A percentile compares a stretch with the other conserved stretches of the same genome.
Evolutionary conservation across 495 filamentous ascomycete genomes (phyloP).

Genomic region (Mycothermus thermophilus): DNA sequence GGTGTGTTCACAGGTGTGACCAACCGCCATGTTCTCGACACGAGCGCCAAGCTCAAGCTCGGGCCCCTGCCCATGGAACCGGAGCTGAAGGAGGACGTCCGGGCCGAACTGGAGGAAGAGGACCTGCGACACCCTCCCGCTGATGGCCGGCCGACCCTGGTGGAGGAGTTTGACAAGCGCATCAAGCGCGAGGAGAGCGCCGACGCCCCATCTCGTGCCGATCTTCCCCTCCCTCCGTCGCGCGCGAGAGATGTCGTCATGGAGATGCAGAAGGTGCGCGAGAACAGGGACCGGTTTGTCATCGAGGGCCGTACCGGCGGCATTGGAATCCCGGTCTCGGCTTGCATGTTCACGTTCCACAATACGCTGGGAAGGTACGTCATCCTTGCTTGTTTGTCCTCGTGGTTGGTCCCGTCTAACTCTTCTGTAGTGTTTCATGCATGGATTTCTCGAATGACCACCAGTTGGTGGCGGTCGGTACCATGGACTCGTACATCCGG

Average conservation of each 20-base stretch:
- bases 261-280: slow-evolving; percentile 89
- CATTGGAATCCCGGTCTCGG: slow-evolving; percentile 63
- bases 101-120: slow-evolving; percentile 67
- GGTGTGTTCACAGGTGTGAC: slow-evolving; percentile 78
- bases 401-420: background rate
- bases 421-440: slow-evolving; percentile 55
- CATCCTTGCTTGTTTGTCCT: background rate
- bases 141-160: slow-evolving; percentile 48
- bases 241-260: slow-evolving; percentile 77
- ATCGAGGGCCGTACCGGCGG: slow-evolving; percentile 72
- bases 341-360: slow-evolving; percentile 95
- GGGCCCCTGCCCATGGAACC: slow-evolving; percentile 69
- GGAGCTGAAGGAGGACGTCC: slow-evolving; percentile 64
- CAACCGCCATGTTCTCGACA: slow-evolving; percentile 51
- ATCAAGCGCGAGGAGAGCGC: slow-evolving; percentile 87
- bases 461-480: slow-evolving; percentile 70
- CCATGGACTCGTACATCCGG: slow-evolving; percentile 85
- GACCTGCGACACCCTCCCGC: slow-evolving; percentile 56
- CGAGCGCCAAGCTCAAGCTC: slow-evolving; percentile 48
- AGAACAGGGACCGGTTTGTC: slow-evolving; percentile 77
- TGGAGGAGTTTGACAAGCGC: slow-evolving; percentile 61
- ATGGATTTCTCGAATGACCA: slow-evolving; percentile 89
- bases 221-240: slow-evolving; percentile 74
- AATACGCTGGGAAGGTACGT: slow-evolving; percentile 80
- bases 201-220: slow-evolving; percentile 61